phyloP scores from a whole-genome alignment of 208 protist genomes.

The Leishmania major region DNA sequence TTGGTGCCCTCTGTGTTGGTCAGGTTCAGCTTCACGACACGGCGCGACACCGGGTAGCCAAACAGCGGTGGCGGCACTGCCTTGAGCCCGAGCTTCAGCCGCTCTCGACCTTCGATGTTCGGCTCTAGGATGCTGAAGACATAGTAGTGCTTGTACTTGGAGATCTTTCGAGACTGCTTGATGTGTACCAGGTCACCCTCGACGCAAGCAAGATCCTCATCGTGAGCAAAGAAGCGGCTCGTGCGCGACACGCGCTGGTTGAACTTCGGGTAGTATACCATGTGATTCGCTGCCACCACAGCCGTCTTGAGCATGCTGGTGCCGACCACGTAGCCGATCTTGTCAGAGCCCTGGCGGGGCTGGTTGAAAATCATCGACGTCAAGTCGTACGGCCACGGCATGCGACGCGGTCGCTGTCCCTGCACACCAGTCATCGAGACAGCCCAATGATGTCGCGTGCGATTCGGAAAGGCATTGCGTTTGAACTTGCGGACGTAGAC shows the following conservation, averaged over 20 bases:
- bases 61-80: slow-evolving; percentile 89
- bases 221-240: slow-evolving; percentile 92
- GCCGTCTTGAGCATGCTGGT: slow-evolving; percentile 94
- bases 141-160: slow-evolving; percentile 95
- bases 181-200: slow-evolving; percentile 93
- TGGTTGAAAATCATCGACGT: slow-evolving; percentile 94
- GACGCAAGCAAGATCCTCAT: slow-evolving; percentile 93
- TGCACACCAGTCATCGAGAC: slow-evolving; percentile 90
- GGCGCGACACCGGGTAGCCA: slow-evolving; percentile 88
- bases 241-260: slow-evolving; percentile 91
- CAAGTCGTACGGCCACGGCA: slow-evolving; percentile 93
- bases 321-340: slow-evolving; percentile 93
- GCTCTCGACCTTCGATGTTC: slow-evolving; percentile 90
- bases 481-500: slow-evolving; percentile 92
- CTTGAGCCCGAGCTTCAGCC: slow-evolving; percentile 89
- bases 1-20: slow-evolving; percentile 85
- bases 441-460: slow-evolving; percentile 89
- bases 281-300: slow-evolving; percentile 88
- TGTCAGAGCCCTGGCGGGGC: slow-evolving; percentile 88
- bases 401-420: slow-evolving; percentile 88
- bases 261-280: slow-evolving; percentile 95
- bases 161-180: slow-evolving; percentile 92
- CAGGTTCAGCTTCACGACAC: slow-evolving; percentile 93
- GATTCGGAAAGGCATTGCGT: slow-evolving; percentile 91
- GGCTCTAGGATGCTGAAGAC: slow-evolving; percentile 93